phyloP scores from a whole-genome alignment of 805 yeast genomes.

The Ogataea thermomethanolica region DNA sequence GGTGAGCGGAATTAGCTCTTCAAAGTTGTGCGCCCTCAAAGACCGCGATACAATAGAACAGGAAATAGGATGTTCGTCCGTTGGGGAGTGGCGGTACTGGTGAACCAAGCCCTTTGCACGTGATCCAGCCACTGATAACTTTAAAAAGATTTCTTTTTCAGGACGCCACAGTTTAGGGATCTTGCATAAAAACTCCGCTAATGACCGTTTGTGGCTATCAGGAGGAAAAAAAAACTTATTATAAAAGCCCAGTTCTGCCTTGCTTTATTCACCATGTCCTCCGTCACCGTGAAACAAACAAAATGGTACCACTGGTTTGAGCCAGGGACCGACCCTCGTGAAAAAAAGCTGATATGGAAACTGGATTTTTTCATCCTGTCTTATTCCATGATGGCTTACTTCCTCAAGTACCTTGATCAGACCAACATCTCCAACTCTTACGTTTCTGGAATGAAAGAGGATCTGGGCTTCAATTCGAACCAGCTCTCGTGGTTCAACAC shows the following conservation, averaged over 20 bases:
- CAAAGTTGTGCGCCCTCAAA: conserved; percentile 37
- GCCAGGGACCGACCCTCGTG: conserved; percentile 13
- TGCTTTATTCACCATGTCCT: conserved; percentile 3
- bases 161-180: conserved; percentile 7
- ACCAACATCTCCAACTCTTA: conserved; percentile 56
- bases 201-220: neutral
- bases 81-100: conserved; percentile 61
- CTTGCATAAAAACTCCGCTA: conserved; percentile 7
- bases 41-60: conserved; percentile 47
- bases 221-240: conserved; percentile 1
- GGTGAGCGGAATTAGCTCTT: conserved; percentile 26
- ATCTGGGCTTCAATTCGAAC: conserved; percentile 19
- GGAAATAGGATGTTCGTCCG: conserved; percentile 41
- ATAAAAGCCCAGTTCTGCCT: neutral
- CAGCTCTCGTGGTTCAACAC: conserved; percentile 27
- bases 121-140: neutral
- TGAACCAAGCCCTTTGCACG: conserved; percentile 25
- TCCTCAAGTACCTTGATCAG: conserved; percentile 52
- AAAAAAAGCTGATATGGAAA: conserved; percentile 14
- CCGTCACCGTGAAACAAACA: conserved; percentile 1
- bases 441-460: conserved; percentile 66
- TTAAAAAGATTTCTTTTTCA: neutral
- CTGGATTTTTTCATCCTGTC: conserved; percentile 34
- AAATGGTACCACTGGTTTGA: conserved; percentile 18
- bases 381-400: conserved; percentile 27